Conservation (phyloP, 176 grass and related monocot species). For the Elaeis guineensis region DNA sequence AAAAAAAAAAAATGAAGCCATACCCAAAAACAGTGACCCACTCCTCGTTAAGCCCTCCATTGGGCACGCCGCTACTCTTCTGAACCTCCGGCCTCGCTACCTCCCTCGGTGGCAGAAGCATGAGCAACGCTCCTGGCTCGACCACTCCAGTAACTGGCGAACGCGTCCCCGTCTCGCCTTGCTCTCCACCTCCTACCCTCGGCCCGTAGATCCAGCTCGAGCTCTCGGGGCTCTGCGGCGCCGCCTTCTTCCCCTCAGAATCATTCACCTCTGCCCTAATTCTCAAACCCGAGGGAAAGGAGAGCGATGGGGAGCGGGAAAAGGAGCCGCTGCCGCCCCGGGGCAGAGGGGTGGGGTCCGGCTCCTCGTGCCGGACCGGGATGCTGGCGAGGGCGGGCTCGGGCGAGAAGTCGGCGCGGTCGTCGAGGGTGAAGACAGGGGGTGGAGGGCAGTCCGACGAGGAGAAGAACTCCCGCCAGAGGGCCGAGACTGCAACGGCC, state of each 20-base stretch:
- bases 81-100: constrained; percentile 15
- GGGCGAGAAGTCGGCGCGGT: constrained; percentile 56
- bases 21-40: constrained; percentile 96
- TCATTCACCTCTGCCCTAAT: constrained; percentile 20
- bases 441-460: constrained; percentile 31
- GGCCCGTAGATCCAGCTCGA: background rate
- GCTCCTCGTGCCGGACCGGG: background rate
- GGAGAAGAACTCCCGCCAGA: background rate
- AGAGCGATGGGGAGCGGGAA: constrained; percentile 43
- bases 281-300: constrained; percentile 32
- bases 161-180: constrained; percentile 14
- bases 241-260: constrained; percentile 3
- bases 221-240: background rate
- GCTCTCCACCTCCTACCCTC: no score
- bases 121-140: constrained; percentile 34
- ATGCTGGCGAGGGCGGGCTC: constrained; percentile 19
- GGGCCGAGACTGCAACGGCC: background rate
- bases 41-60: constrained; percentile 36
- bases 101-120: constrained; percentile 22
- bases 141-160: constrained; percentile 33
- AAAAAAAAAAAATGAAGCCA: constrained; percentile 10
- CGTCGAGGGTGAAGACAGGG: constrained; percentile 72
- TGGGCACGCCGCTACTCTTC: constrained; percentile 10
- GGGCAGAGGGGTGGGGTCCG: constrained; percentile 11
- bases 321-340: constrained; percentile 22